Evolutionary conservation across 2,329 filamentous ascomycete species (phyloP).

Genomic region (Botryosphaeria dothidea): DNA sequence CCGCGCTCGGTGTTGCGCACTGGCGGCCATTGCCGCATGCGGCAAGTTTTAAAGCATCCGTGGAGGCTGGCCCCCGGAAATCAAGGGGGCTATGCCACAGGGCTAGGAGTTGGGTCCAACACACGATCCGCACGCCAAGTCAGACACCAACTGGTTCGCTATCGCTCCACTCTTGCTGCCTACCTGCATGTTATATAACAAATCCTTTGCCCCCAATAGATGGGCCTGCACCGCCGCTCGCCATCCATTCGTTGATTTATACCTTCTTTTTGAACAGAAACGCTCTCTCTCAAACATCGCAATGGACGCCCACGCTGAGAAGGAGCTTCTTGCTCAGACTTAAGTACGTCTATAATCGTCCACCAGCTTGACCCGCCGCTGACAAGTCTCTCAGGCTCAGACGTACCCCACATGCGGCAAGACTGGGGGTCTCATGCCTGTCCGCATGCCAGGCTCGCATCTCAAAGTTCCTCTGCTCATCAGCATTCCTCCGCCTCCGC

Average conservation of each 20-base stretch:
- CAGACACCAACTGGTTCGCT: conserved; percentile 31
- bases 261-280: not conserved
- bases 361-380: not conserved
- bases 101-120: conserved; percentile 24
- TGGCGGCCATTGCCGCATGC: not conserved
- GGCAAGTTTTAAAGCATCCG: conserved; percentile 4
- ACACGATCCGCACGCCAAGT: conserved; percentile 32
- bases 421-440: conserved; percentile 4
- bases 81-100: conserved; percentile 7
- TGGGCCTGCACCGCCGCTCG: not conserved
- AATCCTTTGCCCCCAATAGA: not conserved
- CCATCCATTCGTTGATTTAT: not conserved
- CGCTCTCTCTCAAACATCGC: not conserved
- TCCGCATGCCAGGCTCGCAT: not conserved
- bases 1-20: not conserved
- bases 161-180: conserved; percentile 31
- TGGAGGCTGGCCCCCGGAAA: not conserved
- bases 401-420: not conserved
- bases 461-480: conserved; percentile 14
- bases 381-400: not conserved
- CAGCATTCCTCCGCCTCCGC: not conserved
- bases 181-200: not conserved
- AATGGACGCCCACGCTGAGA: conserved; percentile 13
- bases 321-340: conserved; percentile 1
- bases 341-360: not conserved